Evolutionary conservation across 495 filamentous ascomycete genomes (phyloP).

Genomic region (Penicilliopsis zonata): DNA sequence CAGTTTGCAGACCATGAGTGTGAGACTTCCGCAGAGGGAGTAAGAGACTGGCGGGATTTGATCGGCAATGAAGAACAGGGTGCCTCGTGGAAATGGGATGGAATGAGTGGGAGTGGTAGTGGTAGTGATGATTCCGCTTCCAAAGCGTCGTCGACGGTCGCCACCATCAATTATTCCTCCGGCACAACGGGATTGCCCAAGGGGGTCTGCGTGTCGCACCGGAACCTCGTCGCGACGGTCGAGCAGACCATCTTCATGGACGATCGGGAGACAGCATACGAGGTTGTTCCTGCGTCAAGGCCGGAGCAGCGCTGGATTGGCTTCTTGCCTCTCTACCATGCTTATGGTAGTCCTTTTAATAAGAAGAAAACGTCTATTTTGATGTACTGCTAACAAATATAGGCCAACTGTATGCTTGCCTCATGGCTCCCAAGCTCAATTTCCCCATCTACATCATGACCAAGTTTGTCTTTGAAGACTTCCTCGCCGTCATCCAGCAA

Average conservation of each 20-base stretch:
- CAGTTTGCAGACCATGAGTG: conserved; percentile 30
- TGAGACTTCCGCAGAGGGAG: conserved; percentile 8
- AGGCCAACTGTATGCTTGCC: too few relatives aligned
- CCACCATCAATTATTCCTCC: conserved; percentile 58
- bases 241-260: conserved; percentile 36
- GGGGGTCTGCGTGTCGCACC: conserved; percentile 69
- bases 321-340: conserved; percentile 71
- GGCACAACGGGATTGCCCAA: conserved; percentile 81
- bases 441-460: conserved; percentile 59
- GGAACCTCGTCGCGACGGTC: conserved; percentile 53
- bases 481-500: conserved; percentile 54
- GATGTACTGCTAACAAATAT: too few relatives aligned
- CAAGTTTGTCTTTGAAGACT: conserved; percentile 58
- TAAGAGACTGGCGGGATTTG: conserved; percentile 18
- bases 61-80: conserved; percentile 9
- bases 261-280: conserved; percentile 13
- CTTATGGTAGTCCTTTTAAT: too few relatives aligned
- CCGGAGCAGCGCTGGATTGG: conserved; percentile 41
- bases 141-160: conserved; percentile 24
- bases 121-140: conserved; percentile 35
- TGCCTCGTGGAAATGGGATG: conserved; percentile 38
- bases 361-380: too few relatives aligned
- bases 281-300: too few relatives aligned
- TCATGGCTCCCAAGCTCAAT: conserved; percentile 28
- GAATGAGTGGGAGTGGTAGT: conserved; percentile 26